Base-by-base conservation (phyloP, 1,139 yeast genomes). In the Wickerhamomyces sp. region DNA sequence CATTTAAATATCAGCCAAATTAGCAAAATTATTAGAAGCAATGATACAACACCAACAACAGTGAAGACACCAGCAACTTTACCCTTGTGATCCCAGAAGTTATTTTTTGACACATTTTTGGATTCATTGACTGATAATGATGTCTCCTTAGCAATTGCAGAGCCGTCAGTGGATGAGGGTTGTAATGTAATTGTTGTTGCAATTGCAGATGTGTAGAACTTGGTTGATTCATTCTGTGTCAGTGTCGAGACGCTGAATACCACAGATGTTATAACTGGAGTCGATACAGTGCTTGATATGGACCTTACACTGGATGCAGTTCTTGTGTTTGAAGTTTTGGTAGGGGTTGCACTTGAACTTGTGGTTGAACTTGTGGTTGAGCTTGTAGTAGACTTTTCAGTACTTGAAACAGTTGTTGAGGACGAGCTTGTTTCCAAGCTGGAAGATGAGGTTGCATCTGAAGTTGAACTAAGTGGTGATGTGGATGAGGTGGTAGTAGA, bases 51-150 rank as follows among this genome's bases (percentile, higher is more conserved):
- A 2, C 83, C 88, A 6, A 82, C 88, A 0, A 74, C 88, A 0
- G 83, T 73, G 59, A 82, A 82, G 0, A 81, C 79, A 12, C 89
- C 89, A 0, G 87, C 89, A 1, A 82, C 88, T 49, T 78, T 79
- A 1, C 85, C 87, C 41, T 68, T 72, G 37, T 18, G 17, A 16
- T 19, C 31, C 39, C 39, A 31, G 22, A 36, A 30, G 4, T 15
- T 25, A 6, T 12, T 10, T 31, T 31, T 35, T 5, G 33, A 24
- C n/a, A n/a, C n/a, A n/a, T n/a, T n/a, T n/a, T n/a, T n/a, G n/a
- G n/a, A n/a, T n/a, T n/a, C n/a, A n/a, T 9, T 24, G 12, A 17
- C 41, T 26, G 33, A 27, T 29, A 35, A 38, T 16, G 32, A 30
- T 10, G 43, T 20, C 25, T 33, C 17, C 7, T 38, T 33, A 13